Percentiles rank a stretch among this genome's conserved stretches.
phyloP scores from a whole-genome alignment of 2,329 filamentous ascomycete genomes.

The Botrytis byssoidea region DNA sequence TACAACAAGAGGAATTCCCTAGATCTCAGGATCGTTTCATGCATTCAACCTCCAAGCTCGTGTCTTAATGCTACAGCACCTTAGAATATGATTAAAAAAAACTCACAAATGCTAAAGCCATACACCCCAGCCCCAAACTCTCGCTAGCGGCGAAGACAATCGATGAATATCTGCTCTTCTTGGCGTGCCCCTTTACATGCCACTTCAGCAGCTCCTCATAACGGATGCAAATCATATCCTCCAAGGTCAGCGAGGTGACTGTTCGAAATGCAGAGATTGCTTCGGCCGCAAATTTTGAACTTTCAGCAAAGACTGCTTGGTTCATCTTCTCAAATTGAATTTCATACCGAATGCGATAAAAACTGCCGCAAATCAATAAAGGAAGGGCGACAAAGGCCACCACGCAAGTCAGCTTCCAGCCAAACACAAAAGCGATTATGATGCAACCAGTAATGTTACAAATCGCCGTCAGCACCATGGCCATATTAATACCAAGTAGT shows the following conservation, averaged over 20 bases:
- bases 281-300: constrained; percentile 62
- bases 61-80: background rate
- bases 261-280: constrained; percentile 62
- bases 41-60: background rate
- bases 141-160: constrained; percentile 55
- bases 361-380: constrained; percentile 46
- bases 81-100: constrained; percentile 16
- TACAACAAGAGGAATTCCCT: background rate
- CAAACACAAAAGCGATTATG: constrained; percentile 66
- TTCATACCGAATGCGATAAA: constrained; percentile 52
- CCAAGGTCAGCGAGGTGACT: constrained; percentile 59
- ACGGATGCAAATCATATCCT: constrained; percentile 52
- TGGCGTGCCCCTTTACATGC: constrained; percentile 50
- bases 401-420: constrained; percentile 75
- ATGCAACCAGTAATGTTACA: constrained; percentile 66
- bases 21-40: background rate
- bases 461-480: constrained; percentile 59
- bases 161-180: constrained; percentile 48
- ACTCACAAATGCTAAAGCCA: constrained; percentile 59
- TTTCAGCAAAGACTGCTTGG: constrained; percentile 56
- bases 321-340: constrained; percentile 58
- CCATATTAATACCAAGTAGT: constrained; percentile 48
- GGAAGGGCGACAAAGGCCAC: constrained; percentile 59
- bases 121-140: constrained; percentile 54
- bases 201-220: constrained; percentile 49